Percentiles rank a stretch among this genome's conserved stretches.
Evolutionary conservation across 2,329 filamentous ascomycete species (phyloP).

Genomic region (Fusarium sp.): DNA sequence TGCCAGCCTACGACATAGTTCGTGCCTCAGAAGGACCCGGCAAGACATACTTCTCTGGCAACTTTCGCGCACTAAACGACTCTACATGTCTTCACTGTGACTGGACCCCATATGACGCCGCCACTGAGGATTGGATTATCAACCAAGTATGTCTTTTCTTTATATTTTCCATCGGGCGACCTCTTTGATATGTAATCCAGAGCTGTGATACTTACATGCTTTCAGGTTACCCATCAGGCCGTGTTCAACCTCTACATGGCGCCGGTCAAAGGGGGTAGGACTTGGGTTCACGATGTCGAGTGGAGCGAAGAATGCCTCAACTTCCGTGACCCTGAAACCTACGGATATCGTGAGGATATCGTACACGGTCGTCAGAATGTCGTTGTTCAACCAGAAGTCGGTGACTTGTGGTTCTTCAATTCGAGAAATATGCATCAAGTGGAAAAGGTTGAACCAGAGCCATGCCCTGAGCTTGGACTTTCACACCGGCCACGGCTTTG

Average conservation of each 20-base stretch:
- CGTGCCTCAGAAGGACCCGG: conserved; percentile 4
- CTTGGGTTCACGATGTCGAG: conserved; percentile 11
- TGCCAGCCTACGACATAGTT: neutral
- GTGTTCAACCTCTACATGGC: conserved; percentile 9
- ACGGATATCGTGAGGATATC: conserved; percentile 1
- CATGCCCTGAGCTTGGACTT: neutral
- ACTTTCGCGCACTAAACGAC: conserved; percentile 4
- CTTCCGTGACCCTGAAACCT: conserved; percentile 2
- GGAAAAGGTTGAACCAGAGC: conserved; percentile 3
- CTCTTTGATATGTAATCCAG: too few species aligned
- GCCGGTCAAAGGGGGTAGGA: neutral
- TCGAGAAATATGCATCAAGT: conserved; percentile 15
- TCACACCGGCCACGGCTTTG: conserved; percentile 1
- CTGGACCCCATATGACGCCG: conserved; percentile 11
- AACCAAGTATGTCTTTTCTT: neutral
- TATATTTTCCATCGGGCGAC: too few species aligned
- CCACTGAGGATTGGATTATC: conserved; percentile 8
- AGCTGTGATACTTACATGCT: too few species aligned
- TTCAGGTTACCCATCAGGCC: conserved; percentile 3
- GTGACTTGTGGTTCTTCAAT: conserved; percentile 10
- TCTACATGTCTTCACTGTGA: conserved; percentile 13
- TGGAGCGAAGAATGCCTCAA: conserved; percentile 9
- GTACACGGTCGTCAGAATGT: neutral
- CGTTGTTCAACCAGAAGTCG: neutral
- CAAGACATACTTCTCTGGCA: neutral